phyloP scores from a whole-genome alignment of 2,329 filamentous ascomycete genomes.

The Dactylellina cionopaga region DNA sequence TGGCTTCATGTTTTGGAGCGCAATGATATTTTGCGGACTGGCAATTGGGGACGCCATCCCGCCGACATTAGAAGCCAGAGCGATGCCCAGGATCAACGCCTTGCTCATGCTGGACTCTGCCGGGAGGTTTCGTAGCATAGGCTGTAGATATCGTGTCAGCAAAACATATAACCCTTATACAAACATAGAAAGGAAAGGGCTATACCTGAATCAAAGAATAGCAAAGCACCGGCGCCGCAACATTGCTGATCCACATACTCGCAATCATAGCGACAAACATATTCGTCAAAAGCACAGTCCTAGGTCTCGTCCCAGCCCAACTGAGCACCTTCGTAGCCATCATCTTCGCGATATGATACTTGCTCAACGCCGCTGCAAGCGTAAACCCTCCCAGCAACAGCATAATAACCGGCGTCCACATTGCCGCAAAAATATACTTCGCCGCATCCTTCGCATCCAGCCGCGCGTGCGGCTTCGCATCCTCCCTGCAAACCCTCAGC shows the following conservation, averaged over 20 bases:
- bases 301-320: conserved; percentile 90
- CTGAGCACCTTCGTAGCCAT: conserved; percentile 95
- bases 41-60: conserved; percentile 97
- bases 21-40: conserved; percentile 96
- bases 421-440: conserved; percentile 85
- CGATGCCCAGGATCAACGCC: conserved; percentile 92
- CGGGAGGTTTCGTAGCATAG: conserved; percentile 91
- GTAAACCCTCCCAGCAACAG: conserved; percentile 94
- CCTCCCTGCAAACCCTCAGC: conserved; percentile 83
- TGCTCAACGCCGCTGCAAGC: conserved; percentile 91
- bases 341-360: conserved; percentile 97
- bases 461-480: conserved; percentile 71
- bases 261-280: conserved; percentile 99
- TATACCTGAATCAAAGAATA: conserved; percentile 93
- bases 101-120: conserved; percentile 93
- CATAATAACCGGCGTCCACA: conserved; percentile 99
- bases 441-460: conserved; percentile 84
- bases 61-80: conserved; percentile 92
- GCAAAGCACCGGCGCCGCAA: conserved; percentile 94
- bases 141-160: conserved; percentile 64
- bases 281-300: conserved; percentile 90
- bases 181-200: conserved; percentile 34
- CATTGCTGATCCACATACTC: conserved; percentile 99
- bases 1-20: conserved; percentile 92
- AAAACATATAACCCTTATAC: neutral